Evolutionary conservation across 768 basidiomycete species (phyloP).

Genomic region (Rhodotorula kratochvilovae): DNA sequence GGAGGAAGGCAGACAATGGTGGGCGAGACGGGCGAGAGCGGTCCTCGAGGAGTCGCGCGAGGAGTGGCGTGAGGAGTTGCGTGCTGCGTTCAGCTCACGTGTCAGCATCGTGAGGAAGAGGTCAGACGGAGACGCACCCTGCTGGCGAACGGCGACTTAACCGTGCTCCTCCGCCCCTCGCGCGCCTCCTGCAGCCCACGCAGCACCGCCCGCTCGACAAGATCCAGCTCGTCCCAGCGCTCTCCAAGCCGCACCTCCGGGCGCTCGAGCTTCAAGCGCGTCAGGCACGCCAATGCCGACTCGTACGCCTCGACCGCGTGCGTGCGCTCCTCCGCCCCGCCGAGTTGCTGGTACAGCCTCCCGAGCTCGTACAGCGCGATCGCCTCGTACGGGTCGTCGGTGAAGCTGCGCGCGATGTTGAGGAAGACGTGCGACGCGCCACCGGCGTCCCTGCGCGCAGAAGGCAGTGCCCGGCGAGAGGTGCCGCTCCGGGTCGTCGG

Average conservation of each 20-base stretch:
- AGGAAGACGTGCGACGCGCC: background rate
- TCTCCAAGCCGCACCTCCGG: background rate
- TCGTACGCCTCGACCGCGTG: background rate
- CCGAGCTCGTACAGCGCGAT: slow-evolving; percentile 4
- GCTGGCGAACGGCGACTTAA: background rate
- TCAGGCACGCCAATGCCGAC: background rate
- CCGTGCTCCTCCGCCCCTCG: background rate
- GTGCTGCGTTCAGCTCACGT: no score
- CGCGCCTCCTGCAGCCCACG: background rate
- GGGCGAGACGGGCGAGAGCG: background rate
- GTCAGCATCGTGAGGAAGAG: background rate
- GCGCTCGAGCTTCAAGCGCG: background rate
- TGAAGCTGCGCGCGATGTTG: background rate
- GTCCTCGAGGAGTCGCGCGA: background rate
- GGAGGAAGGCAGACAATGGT: background rate
- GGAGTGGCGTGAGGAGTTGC: no score
- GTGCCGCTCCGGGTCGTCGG: background rate
- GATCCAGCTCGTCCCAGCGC: slow-evolving; percentile 3
- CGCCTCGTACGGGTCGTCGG: slow-evolving; percentile 1
- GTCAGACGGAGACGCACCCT: background rate
- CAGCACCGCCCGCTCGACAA: background rate
- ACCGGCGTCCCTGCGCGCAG: no score
- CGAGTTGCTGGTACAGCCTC: background rate
- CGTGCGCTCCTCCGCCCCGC: background rate
- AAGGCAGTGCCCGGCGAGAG: background rate